Evolutionary conservation across 257 asterid genomes (phyloP), one percentile per base, ranked within the genome.

Genomic region (Schizonepeta tenuifolia): DNA sequence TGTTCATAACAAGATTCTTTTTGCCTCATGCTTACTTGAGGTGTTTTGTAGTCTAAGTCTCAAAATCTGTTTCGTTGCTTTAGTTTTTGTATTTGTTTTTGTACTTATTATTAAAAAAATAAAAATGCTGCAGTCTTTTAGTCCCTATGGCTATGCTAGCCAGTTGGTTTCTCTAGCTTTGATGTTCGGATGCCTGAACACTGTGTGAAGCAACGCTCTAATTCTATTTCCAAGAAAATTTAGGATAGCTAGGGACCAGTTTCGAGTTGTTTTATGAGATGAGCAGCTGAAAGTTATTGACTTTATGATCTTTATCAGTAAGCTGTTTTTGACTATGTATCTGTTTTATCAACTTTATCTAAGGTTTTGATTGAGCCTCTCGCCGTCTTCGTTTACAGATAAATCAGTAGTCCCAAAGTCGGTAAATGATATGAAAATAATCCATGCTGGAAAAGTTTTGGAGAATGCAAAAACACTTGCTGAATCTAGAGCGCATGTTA

Each of bases 401-500:
- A 85, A 85, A 78, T 65, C 86, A n/a, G 57, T 75, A 5, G 70
- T 69, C 54, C 93, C 90, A 13, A 83, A 85, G 74, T 81, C 88
- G 0, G 86, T 65, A 51, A 75, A 43, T 65, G 88, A 87, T 80
- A 75, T 87, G 88, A 87, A 81, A 81, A 53, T 87, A 47, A 87
- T 87, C 67, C 90, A 85, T 49, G 80, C 82, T 50, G 90, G 93
- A 65, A 83, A 76, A 72, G 74, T 87, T 60, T 76, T 85, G 82
- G 90, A 81, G 62, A 82, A 87, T 57, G 86, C 81, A 31, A 81
- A 78, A 72, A 87, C 93, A 21, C 86, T 87, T 67, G 87, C 84
- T 0, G 88, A 87, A 81, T 81, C 80, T 57, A 78, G 79, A 56
- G 77, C 67, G 28, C 83, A 74, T 15, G 75, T 65, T 24, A 84